Evolutionary conservation across 129 eudicot genomes (phyloP).

Genomic region (Pseudognaphalium luteoalbum): DNA sequence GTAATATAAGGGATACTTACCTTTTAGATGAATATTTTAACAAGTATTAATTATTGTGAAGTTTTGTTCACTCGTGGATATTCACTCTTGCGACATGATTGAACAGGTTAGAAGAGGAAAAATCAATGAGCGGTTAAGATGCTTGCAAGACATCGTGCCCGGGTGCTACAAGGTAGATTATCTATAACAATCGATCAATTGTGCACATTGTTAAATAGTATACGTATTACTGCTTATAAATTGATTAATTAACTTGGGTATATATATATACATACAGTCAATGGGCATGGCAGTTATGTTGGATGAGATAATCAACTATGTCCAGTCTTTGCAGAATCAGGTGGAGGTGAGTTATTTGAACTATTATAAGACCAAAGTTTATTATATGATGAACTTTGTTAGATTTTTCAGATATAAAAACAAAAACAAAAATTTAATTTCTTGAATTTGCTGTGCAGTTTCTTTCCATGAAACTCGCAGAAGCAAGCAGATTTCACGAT

Average conservation of each 20-base stretch:
- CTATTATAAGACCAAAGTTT: neutral
- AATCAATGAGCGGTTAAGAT: slow-evolving; percentile 75
- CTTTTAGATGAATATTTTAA: too few relatives aligned
- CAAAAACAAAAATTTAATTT: neutral
- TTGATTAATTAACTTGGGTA: neutral
- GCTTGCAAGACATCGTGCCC: slow-evolving; percentile 95
- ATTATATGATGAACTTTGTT: neutral
- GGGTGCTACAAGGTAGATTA: slow-evolving; percentile 85
- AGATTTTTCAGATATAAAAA: neutral
- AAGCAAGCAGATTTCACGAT: slow-evolving; percentile 67
- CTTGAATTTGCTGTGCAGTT: slow-evolving; percentile 48
- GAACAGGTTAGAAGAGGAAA: slow-evolving; percentile 84
- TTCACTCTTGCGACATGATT: neutral
- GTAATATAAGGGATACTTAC: too few relatives aligned
- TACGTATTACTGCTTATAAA: neutral
- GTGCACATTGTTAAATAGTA: neutral
- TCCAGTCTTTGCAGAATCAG: slow-evolving; percentile 89
- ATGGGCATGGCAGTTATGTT: slow-evolving; percentile 99
- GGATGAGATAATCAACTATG: slow-evolving; percentile 94
- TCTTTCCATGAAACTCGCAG: slow-evolving; percentile 83
- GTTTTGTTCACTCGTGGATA: neutral
- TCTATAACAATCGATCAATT: neutral
- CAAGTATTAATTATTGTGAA: neutral
- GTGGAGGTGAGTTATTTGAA: slow-evolving; percentile 61
- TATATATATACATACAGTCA: slow-evolving; percentile 48